Percentiles rank a stretch among this genome's conserved stretches.
These are phyloP conservation scores for Echeveria elegans DNA, from an alignment of 164 flowering plant genomes.

Conservation along the genomic window DNA sequence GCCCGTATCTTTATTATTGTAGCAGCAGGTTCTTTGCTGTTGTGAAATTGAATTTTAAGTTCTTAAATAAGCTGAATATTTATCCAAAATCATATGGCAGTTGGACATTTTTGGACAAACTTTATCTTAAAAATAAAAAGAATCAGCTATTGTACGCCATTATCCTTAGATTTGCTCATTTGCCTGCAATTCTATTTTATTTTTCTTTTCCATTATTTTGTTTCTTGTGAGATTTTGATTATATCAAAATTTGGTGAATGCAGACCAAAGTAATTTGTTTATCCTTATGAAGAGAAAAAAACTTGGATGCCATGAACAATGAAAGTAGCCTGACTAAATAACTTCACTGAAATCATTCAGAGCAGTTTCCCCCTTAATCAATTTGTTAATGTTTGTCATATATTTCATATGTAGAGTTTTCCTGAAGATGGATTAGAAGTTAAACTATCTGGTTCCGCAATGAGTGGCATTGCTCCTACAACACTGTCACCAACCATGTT, in stretches of 20 bases:
- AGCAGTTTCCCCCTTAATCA: constrained; percentile 8
- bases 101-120: not conserved
- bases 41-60: not conserved
- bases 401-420: constrained; percentile 36
- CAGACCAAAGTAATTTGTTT: not conserved
- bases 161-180: not conserved
- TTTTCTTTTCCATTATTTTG: not conserved
- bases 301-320: not conserved
- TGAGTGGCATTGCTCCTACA: constrained; percentile 65
- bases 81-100: not conserved
- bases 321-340: not conserved
- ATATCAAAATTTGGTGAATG: not conserved
- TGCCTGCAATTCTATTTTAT: not conserved
- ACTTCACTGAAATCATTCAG: not conserved
- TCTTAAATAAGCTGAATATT: not conserved
- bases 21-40: not conserved
- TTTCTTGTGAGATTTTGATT: not conserved
- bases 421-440: constrained; percentile 68
- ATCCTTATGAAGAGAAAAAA: not conserved
- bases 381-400: not conserved
- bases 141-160: not conserved
- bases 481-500: constrained; percentile 73
- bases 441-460: constrained; percentile 59
- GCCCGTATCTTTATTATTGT: no score
- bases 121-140: not conserved